Conservation (phyloP, 2,329 filamentous ascomycete genomes). For the Fusarium sarcochroum region DNA sequence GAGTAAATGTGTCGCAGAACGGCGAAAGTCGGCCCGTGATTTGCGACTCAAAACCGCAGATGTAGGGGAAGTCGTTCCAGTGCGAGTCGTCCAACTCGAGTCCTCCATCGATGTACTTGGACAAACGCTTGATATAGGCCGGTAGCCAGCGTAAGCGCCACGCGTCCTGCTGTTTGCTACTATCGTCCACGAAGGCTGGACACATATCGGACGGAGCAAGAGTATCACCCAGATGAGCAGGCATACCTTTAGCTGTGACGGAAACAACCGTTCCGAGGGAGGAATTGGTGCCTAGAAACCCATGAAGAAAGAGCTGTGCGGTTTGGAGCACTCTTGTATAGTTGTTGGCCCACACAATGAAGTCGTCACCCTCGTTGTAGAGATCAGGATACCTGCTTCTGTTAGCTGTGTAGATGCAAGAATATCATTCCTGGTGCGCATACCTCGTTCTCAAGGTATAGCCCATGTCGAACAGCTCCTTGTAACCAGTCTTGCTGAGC, state of each 20-base stretch:
- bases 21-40: conserved; percentile 73
- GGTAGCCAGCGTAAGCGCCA: conserved; percentile 69
- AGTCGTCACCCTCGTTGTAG: conserved; percentile 63
- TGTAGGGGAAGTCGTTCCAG: conserved; percentile 72
- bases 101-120: conserved; percentile 65
- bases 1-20: conserved; percentile 73
- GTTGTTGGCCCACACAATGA: conserved; percentile 75
- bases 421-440: rapidly evolving
- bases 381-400: conserved; percentile 62
- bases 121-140: conserved; percentile 66
- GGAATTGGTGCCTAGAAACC: conserved; percentile 70
- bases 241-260: conserved; percentile 68
- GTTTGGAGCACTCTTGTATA: conserved; percentile 75
- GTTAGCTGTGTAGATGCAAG: background rate
- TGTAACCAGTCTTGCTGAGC: conserved; percentile 72
- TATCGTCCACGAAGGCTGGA: conserved; percentile 69
- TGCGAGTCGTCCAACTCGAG: conserved; percentile 69
- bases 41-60: conserved; percentile 80
- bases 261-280: conserved; percentile 69
- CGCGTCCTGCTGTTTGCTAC: conserved; percentile 60
- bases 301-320: conserved; percentile 71
- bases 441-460: conserved; percentile 63
- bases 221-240: conserved; percentile 69
- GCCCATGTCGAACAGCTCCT: conserved; percentile 71
- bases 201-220: conserved; percentile 75